Evolutionary conservation across 192 early-diverging fungal species (phyloP).

Genomic region (Helicostylum pulchrum): DNA sequence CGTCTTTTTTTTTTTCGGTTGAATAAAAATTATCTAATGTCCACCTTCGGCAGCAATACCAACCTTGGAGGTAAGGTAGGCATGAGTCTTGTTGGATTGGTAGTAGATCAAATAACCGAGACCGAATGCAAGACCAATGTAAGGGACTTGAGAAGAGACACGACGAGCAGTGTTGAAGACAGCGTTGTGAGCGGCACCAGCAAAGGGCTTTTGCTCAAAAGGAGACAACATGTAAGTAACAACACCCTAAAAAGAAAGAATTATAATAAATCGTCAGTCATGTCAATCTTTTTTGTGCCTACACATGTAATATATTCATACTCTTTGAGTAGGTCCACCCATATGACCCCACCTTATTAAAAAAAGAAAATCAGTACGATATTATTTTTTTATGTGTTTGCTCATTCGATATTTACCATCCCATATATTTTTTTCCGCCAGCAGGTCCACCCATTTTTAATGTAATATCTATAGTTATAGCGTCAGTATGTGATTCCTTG

Average conservation of each 20-base stretch:
- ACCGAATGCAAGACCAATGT: constrained; percentile 50
- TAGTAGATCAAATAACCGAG: constrained; percentile 48
- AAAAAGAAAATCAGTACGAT: constrained; percentile 18
- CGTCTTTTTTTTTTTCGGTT: too few species aligned
- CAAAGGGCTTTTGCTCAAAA: constrained; percentile 61
- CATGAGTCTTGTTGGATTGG: constrained; percentile 41
- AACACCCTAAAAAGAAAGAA: constrained; percentile 41
- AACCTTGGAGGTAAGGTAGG: constrained; percentile 40
- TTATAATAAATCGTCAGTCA: neutral
- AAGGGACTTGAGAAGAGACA: constrained; percentile 48
- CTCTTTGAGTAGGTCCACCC: constrained; percentile 54
- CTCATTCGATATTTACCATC: constrained; percentile 6
- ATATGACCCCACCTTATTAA: constrained; percentile 53
- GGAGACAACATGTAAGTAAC: constrained; percentile 57
- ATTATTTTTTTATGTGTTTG: too few species aligned
- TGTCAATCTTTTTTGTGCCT: too few species aligned
- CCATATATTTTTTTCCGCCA: constrained; percentile 29
- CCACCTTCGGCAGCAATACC: constrained; percentile 40
- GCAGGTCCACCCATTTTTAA: constrained; percentile 25
- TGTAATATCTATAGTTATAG: constrained; percentile 1
- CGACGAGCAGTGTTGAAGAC: constrained; percentile 64
- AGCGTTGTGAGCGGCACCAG: constrained; percentile 53
- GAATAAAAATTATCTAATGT: constrained; percentile 9
- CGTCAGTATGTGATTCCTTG: too few species aligned
- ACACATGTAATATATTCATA: constrained; percentile 10